A percentile compares a stretch with the other conserved stretches of the same genome.
These are phyloP conservation scores for Candida nitratophila DNA, from an alignment of 805 yeast genomes.

Conservation along the genomic window DNA sequence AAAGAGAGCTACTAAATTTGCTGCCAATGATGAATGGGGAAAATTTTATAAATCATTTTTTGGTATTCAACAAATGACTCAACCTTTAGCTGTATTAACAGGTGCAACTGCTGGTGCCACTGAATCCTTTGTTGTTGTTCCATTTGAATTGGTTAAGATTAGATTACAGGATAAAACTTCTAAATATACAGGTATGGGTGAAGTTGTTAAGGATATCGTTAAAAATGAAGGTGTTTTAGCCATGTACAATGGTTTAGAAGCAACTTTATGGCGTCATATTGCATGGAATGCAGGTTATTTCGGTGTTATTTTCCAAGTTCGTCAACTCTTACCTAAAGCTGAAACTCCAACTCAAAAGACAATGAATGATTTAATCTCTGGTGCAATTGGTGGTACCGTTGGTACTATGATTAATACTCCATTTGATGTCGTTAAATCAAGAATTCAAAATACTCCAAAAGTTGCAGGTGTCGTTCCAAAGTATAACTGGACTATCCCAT, in stretches of 20 bases:
- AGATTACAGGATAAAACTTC: slow-evolving; percentile 86
- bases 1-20: slow-evolving; percentile 96
- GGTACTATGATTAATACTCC: slow-evolving; percentile 97
- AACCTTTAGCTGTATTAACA: slow-evolving; percentile 78
- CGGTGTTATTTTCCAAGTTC: slow-evolving; percentile 86
- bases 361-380: slow-evolving; percentile 81
- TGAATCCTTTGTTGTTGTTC: slow-evolving; percentile 95
- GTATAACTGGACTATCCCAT: slow-evolving; percentile 89
- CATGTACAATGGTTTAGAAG: slow-evolving; percentile 89
- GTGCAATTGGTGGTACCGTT: slow-evolving; percentile 93
- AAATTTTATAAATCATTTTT: slow-evolving; percentile 67
- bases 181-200: slow-evolving; percentile 76
- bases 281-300: slow-evolving; percentile 98
- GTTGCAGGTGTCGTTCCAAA: slow-evolving; percentile 72
- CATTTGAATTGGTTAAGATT: slow-evolving; percentile 93
- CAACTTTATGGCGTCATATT: slow-evolving; percentile 95
- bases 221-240: slow-evolving; percentile 74
- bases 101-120: slow-evolving; percentile 99
- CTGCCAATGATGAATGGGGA: slow-evolving; percentile 97
- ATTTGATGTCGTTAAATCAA: slow-evolving; percentile 93
- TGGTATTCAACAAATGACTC: slow-evolving; percentile 65
- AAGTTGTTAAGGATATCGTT: slow-evolving; percentile 69
- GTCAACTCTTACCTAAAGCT: slow-evolving; percentile 73
- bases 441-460: slow-evolving; percentile 74
- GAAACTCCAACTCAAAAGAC: slow-evolving; percentile 67